Evolutionary conservation across 768 basidiomycete genomes (phyloP), one percentile per base, ranked within the genome.

Genomic region (Collybia mongolica): DNA sequence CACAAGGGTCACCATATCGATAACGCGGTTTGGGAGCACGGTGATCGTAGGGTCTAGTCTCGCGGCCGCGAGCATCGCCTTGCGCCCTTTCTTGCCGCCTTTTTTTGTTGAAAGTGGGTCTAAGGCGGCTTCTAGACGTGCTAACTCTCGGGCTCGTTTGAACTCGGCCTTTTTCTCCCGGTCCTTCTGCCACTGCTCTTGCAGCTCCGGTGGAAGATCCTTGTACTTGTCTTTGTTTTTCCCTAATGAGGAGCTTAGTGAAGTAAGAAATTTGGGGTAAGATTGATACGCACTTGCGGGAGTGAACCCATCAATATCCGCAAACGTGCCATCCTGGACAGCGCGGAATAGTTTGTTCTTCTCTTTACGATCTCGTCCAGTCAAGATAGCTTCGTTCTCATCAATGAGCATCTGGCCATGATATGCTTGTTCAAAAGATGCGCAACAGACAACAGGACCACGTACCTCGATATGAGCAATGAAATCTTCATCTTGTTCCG

Each of bases 91-190:
- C 66, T 83, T 85, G 1, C 84, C 82, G 36, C 82, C 81, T 63
- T 83, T 85, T 57, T 83, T 77, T n/a, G 55, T 55, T 6, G 74
- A 56, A n/a, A 84, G 65, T 0, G 86, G 86, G 58, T 93, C 88
- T 1, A 83, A 73, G 11, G 82, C 82, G 0, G 70, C 70, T 15
- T 78, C 72, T 2, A 86, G 68, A 9, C 80, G 80, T 14, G 77
- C 82, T 2, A 77, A 65, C 1, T 72, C 77, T 0, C 92, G 84
- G 14, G 77, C 72, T 2, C 72, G 76, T 63, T 92, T 96, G 60
- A 72, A 65, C 49, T 84, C 83, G 0, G 91, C 91, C 63, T 97
- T 98, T 71, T 84, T 88, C 45, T 73, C 69, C 1, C 93, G 90
- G 61, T 98, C 95, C 41, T 79, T 78, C 39, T 82, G 80, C 93